These are phyloP conservation scores for Eucalyptus paniculata DNA, from an alignment of 345 rosid genomes.

Conservation along the genomic window DNA sequence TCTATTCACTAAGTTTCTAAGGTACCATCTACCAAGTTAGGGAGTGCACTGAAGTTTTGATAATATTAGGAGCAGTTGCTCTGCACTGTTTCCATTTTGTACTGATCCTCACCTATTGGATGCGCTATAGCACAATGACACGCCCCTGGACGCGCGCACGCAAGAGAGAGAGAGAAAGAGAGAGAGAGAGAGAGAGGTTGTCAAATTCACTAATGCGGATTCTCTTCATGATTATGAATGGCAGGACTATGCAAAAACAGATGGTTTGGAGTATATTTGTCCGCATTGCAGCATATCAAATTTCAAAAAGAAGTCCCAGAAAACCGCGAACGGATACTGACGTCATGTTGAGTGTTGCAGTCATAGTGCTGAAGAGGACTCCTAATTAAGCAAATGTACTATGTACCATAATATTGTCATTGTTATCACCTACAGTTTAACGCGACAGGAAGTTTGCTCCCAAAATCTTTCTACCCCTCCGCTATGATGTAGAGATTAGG, in stretches of 20 bases:
- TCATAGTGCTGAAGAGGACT: background rate
- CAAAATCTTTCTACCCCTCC: background rate
- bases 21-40: background rate
- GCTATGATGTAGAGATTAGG: background rate
- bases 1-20: background rate
- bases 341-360: background rate
- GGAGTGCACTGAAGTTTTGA: background rate
- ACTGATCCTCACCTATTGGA: background rate
- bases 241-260: conserved; percentile 98
- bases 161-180: background rate
- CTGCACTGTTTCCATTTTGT: background rate
- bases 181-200: background rate
- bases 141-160: rapidly evolving
- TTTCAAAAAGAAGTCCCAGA: conserved; percentile 86
- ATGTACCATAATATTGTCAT: background rate
- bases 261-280: conserved; percentile 92
- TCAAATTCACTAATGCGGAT: background rate
- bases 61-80: background rate
- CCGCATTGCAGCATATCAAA: conserved; percentile 88
- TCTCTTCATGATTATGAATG: background rate
- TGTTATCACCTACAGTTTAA: background rate
- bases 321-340: conserved; percentile 53
- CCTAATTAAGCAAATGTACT: background rate
- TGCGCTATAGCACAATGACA: background rate
- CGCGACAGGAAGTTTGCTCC: background rate